These are phyloP conservation scores for Acidiella bohemica DNA, from an alignment of 495 filamentous ascomycete genomes.

Conservation along the genomic window DNA sequence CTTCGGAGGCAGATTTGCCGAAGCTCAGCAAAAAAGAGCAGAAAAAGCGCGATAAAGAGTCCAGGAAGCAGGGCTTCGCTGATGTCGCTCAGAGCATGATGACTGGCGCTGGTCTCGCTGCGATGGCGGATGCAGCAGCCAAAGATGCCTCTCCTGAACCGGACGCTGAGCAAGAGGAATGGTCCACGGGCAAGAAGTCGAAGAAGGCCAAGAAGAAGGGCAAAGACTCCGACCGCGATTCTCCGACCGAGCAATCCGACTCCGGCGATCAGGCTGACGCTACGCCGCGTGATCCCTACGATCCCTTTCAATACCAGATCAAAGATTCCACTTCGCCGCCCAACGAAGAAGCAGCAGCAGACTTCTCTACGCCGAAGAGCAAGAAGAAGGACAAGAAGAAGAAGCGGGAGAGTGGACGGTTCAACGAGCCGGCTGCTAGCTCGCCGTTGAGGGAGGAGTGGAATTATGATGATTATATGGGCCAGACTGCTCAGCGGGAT, in stretches of 20 bases:
- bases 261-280: background rate
- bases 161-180: background rate
- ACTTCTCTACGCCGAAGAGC: slow-evolving; percentile 13
- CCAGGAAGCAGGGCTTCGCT: slow-evolving; percentile 9
- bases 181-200: slow-evolving; percentile 6
- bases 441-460: slow-evolving; percentile 27
- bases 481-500: no score
- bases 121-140: background rate
- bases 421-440: slow-evolving; percentile 21
- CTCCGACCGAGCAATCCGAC: slow-evolving; percentile 6
- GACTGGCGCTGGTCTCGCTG: slow-evolving; percentile 11
- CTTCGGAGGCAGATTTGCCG: slow-evolving; percentile 11
- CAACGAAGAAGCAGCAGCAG: slow-evolving; percentile 9
- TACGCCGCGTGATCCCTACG: background rate
- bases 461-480: slow-evolving; percentile 24
- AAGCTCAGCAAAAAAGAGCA: slow-evolving; percentile 20
- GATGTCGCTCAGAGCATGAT: slow-evolving; percentile 13
- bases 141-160: background rate
- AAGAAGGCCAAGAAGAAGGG: slow-evolving; percentile 18
- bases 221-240: slow-evolving; percentile 9
- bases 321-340: slow-evolving; percentile 1
- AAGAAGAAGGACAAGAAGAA: slow-evolving; percentile 24
- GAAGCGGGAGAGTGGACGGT: slow-evolving; percentile 23
- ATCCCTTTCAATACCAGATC: slow-evolving; percentile 15
- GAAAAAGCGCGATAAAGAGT: slow-evolving; percentile 18